phyloP scores from a whole-genome alignment of 1,139 yeast genomes.

The Yamadazyma jaroonii region DNA sequence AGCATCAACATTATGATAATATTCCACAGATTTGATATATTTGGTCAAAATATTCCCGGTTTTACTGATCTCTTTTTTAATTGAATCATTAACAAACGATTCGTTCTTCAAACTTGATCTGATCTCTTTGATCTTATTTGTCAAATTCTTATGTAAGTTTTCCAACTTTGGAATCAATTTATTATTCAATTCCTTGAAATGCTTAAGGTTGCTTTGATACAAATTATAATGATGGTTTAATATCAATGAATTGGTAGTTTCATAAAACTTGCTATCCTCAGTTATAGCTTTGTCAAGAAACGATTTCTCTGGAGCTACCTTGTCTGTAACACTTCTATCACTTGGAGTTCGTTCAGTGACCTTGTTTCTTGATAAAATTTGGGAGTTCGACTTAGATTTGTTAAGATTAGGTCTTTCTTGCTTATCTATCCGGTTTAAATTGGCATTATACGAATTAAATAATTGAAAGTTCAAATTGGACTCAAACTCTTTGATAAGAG shows the following conservation, averaged over 20 bases:
- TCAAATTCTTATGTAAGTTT: slow-evolving; percentile 33
- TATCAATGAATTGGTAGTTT: slow-evolving; percentile 28
- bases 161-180: slow-evolving; percentile 42
- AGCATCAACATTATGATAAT: slow-evolving; percentile 25
- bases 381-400: slow-evolving; percentile 2
- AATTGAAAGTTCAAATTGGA: slow-evolving; percentile 63
- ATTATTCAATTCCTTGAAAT: slow-evolving; percentile 30
- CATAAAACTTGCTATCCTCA: slow-evolving; percentile 3
- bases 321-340: slow-evolving; percentile 1
- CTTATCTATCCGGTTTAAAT: slow-evolving; percentile 3
- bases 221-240: slow-evolving; percentile 35
- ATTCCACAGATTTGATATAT: slow-evolving; percentile 33
- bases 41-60: slow-evolving; percentile 36
- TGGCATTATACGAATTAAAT: slow-evolving; percentile 37
- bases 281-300: slow-evolving; percentile 2
- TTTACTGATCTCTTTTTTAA: slow-evolving; percentile 37
- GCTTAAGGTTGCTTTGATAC: slow-evolving; percentile 26
- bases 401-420: background rate
- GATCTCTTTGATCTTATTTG: slow-evolving; percentile 43
- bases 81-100: slow-evolving; percentile 37
- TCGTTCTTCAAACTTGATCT: slow-evolving; percentile 41
- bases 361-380: slow-evolving; percentile 8
- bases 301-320: background rate
- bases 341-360: slow-evolving; percentile 1
- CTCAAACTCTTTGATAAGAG: slow-evolving; percentile 66